Evolutionary conservation across 805 yeast species (phyloP).

Genomic region (Yamadazyma phyllophila): DNA sequence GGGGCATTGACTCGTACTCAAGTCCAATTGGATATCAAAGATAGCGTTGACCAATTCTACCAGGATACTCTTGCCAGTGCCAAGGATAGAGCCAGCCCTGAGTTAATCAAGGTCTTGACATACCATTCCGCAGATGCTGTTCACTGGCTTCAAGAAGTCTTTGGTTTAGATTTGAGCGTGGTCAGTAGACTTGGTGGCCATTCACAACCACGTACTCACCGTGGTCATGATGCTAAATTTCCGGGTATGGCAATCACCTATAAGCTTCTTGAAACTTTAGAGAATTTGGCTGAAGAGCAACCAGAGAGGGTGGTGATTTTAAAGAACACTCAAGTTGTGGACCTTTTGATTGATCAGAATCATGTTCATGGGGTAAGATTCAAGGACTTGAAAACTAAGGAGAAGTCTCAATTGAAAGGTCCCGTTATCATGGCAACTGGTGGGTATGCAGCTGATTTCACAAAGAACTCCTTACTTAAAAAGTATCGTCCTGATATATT

Average conservation of each 20-base stretch:
- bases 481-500: slow-evolving; percentile 59
- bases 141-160: slow-evolving; percentile 66
- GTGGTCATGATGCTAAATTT: slow-evolving; percentile 65
- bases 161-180: slow-evolving; percentile 60
- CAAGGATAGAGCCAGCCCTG: slow-evolving; percentile 55
- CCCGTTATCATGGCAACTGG: slow-evolving; percentile 66
- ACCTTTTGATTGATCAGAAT: slow-evolving; percentile 27
- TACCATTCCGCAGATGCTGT: slow-evolving; percentile 65
- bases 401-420: slow-evolving; percentile 39
- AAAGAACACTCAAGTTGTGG: slow-evolving; percentile 42
- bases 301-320: slow-evolving; percentile 43
- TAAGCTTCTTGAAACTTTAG: slow-evolving; percentile 48
- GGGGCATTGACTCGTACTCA: slow-evolving; percentile 74
- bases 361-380: slow-evolving; percentile 34
- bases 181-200: slow-evolving; percentile 84
- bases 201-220: slow-evolving; percentile 74
- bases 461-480: slow-evolving; percentile 48
- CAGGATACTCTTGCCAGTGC: slow-evolving; percentile 70
- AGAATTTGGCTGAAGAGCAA: slow-evolving; percentile 42
- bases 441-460: slow-evolving; percentile 66
- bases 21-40: slow-evolving; percentile 45
- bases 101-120: slow-evolving; percentile 57
- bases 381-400: slow-evolving; percentile 30
- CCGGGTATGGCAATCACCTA: slow-evolving; percentile 69
- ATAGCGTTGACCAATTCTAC: slow-evolving; percentile 57